Base-by-base conservation (phyloP, 2,329 filamentous ascomycete genomes). In the Graphiopsis chlorocephala region DNA sequence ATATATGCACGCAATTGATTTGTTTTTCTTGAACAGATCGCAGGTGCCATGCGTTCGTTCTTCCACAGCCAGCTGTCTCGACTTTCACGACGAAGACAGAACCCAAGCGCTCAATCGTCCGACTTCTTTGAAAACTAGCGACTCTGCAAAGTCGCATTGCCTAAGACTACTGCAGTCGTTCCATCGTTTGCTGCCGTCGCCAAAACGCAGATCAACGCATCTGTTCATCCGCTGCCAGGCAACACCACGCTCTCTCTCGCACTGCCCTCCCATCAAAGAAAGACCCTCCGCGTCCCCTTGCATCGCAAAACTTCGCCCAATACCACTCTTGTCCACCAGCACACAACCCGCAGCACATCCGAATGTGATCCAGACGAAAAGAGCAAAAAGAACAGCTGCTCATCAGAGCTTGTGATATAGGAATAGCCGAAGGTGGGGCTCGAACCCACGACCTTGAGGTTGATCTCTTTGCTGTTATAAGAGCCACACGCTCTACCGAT, bases 401-500 rank as follows among this genome's bases (percentile, higher is more conserved):
- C 28, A 5, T 7, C 4, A 3, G 28, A 38, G 42, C 38, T 31
- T 35, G 10, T 50, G 17, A 50, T 50, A 67, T 67, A 70, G 67
- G 68, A 70, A 70, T 66, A 70, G 68, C 68, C 68, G 68, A 70
- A 70, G 68, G 69, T 63, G 68, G 68, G 67, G 69, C 66, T 68
- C 67, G 67, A 67, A 69, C 68, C 68, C 68, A 63, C 68, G 67
- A 68, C 68, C 68, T 69, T 69, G 67, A 69, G 68, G 66, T 69
- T 76, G 35, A 61, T 61, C 58, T 61, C 58, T 61, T 61, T 61
- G 58, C 45, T 50, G 28, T 61, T 12, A 50, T 82, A 82, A 81
- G 79, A 82, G 80, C 79, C 80, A 80, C 80, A 82, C 80, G 80
- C 80, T 81, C 80, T 81, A 78, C 79, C 80, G 78, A 82, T 82